phyloP scores from a whole-genome alignment of 371 early-diverging fungal genomes.

The Mucor mucedo region DNA sequence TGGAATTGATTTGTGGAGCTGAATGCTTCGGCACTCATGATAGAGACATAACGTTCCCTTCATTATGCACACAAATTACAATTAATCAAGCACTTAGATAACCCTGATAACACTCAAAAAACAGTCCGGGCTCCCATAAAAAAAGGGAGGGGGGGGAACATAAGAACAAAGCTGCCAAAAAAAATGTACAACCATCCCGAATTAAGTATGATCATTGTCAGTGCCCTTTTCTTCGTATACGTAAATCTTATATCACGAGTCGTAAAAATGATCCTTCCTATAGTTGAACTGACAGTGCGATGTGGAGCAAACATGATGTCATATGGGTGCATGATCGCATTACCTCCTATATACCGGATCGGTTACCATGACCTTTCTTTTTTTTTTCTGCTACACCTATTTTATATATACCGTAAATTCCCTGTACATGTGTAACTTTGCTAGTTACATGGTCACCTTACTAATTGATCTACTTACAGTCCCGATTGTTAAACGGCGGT shows the following conservation, averaged over 20 bases:
- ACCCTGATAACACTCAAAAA: background rate
- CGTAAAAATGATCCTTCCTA: background rate
- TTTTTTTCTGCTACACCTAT: too few relatives aligned
- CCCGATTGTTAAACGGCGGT: too few relatives aligned
- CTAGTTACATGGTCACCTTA: too few relatives aligned
- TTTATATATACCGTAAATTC: too few relatives aligned
- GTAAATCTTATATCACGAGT: background rate
- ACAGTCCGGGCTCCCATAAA: background rate
- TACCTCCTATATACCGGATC: too few relatives aligned
- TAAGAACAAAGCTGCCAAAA: background rate
- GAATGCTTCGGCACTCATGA: background rate
- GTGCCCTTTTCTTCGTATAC: background rate
- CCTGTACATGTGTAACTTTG: too few relatives aligned
- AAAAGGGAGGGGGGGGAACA: background rate
- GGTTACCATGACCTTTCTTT: too few relatives aligned
- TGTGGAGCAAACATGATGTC: too few relatives aligned
- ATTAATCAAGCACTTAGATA: background rate
- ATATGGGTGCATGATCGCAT: too few relatives aligned
- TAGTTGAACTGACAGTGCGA: background rate
- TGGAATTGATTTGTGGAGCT: background rate
- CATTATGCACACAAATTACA: too few relatives aligned
- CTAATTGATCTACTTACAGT: too few relatives aligned
- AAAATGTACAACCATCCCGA: background rate
- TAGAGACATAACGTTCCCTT: too few relatives aligned
- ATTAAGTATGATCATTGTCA: constrained; percentile 1